A percentile compares a stretch with the other conserved stretches of the same genome.
Conservation (phyloP, 129 eudicot species). For the Tagetes erecta region DNA sequence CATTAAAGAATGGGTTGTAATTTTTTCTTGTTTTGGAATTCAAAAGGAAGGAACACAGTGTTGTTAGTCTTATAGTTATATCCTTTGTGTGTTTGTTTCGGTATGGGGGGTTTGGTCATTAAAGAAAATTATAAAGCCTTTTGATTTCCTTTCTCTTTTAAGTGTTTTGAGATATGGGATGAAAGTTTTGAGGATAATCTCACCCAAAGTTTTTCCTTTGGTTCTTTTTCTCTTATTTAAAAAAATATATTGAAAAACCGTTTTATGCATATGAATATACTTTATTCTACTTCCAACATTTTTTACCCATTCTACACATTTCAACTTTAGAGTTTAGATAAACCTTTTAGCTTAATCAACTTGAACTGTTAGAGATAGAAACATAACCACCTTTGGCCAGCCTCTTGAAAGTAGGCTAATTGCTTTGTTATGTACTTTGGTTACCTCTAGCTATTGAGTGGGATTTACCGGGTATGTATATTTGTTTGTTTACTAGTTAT, state of each 20-base stretch:
- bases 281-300: background rate
- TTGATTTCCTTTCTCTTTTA: background rate
- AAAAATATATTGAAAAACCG: background rate
- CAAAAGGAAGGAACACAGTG: background rate
- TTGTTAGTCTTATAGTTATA: background rate
- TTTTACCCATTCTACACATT: background rate
- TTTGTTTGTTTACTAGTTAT: too few species aligned
- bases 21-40: background rate
- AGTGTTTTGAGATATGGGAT: slow-evolving; percentile 5
- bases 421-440: background rate
- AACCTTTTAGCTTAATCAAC: background rate
- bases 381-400: background rate
- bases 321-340: background rate
- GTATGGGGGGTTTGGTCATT: background rate
- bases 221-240: background rate
- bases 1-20: background rate
- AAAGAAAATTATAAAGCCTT: slow-evolving; percentile 2
- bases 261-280: background rate
- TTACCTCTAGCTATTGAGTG: too few species aligned
- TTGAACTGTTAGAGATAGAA: background rate
- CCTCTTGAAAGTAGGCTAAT: background rate
- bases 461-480: too few species aligned
- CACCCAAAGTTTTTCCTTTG: background rate
- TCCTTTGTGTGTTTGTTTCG: background rate
- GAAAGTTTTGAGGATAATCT: background rate